These are phyloP conservation scores for Xylaria sp. DNA, from an alignment of 2,329 filamentous ascomycete species.

Conservation along the genomic window DNA sequence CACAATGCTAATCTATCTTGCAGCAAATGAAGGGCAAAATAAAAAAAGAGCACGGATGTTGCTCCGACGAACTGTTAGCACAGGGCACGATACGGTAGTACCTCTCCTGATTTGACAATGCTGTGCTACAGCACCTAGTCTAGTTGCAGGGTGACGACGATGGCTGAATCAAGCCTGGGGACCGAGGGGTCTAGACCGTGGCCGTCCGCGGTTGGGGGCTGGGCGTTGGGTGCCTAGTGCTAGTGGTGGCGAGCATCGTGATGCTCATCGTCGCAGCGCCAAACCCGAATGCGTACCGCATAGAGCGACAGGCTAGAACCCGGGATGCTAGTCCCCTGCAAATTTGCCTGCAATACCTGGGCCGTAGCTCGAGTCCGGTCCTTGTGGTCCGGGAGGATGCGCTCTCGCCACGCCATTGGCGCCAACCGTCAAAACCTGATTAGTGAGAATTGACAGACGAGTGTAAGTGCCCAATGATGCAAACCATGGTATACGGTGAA, in stretches of 20 bases:
- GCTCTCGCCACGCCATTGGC: constrained; percentile 23
- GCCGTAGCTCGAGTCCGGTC: constrained; percentile 17
- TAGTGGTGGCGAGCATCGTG: constrained; percentile 32
- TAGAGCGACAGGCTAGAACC: constrained; percentile 16
- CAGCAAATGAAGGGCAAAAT: constrained; percentile 21
- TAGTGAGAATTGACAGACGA: constrained; percentile 12
- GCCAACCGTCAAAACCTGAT: constrained; percentile 27
- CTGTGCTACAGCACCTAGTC: constrained; percentile 16
- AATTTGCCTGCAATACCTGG: constrained; percentile 2
- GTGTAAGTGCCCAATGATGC: constrained; percentile 22
- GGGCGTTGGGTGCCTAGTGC: constrained; percentile 14
- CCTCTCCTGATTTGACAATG: constrained; percentile 19
- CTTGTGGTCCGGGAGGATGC: constrained; percentile 16
- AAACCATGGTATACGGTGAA: constrained; percentile 8
- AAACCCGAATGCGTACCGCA: constrained; percentile 30
- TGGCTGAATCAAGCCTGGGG: constrained; percentile 18
- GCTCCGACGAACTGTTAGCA: background rate
- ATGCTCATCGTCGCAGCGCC: constrained; percentile 40
- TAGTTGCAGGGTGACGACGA: constrained; percentile 16
- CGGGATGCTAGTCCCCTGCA: constrained; percentile 23
- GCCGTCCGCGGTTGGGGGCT: constrained; percentile 10
- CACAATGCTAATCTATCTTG: constrained; percentile 21
- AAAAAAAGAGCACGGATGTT: background rate
- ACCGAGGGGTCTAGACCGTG: constrained; percentile 19
- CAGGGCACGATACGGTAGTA: background rate